Percentiles rank a stretch among this genome's conserved stretches.
phyloP scores from a whole-genome alignment of 768 basidiomycete genomes.

The Lactifluus volemus region DNA sequence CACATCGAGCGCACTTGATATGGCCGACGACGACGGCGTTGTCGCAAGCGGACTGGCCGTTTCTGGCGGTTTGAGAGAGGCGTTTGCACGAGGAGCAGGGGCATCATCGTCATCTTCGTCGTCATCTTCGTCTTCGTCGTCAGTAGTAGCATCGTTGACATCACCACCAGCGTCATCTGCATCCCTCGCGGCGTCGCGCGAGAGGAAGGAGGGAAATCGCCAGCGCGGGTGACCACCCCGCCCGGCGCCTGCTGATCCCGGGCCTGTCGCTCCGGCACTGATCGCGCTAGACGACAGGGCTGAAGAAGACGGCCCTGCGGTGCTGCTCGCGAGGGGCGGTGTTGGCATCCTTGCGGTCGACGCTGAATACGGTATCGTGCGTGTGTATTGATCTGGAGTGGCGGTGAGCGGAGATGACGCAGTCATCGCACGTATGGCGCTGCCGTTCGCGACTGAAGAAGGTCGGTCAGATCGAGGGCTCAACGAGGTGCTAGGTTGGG shows the following conservation, averaged over 20 bases:
- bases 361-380: no score
- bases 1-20: background rate
- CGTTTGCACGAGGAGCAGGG: no score
- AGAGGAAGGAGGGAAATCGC: slow-evolving; percentile 17
- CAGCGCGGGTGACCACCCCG: slow-evolving; percentile 3
- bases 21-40: background rate
- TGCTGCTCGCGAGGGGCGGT: background rate
- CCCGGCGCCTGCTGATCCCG: background rate
- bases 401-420: background rate
- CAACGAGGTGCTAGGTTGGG: background rate
- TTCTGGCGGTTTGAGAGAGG: no score
- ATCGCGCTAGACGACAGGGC: background rate
- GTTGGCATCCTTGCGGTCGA: background rate
- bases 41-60: background rate
- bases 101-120: background rate
- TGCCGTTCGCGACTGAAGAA: background rate
- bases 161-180: background rate
- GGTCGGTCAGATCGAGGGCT: background rate
- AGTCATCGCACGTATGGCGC: background rate
- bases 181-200: slow-evolving; percentile 7
- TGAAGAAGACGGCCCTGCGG: background rate
- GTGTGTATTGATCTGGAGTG: background rate
- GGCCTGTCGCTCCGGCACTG: background rate
- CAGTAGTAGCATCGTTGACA: background rate
- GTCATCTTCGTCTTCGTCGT: background rate